Evolutionary conservation across 2,329 filamentous ascomycete species (phyloP), one percentile per base, ranked within the genome.

Genomic region (Colletotrichum spaethianum): DNA sequence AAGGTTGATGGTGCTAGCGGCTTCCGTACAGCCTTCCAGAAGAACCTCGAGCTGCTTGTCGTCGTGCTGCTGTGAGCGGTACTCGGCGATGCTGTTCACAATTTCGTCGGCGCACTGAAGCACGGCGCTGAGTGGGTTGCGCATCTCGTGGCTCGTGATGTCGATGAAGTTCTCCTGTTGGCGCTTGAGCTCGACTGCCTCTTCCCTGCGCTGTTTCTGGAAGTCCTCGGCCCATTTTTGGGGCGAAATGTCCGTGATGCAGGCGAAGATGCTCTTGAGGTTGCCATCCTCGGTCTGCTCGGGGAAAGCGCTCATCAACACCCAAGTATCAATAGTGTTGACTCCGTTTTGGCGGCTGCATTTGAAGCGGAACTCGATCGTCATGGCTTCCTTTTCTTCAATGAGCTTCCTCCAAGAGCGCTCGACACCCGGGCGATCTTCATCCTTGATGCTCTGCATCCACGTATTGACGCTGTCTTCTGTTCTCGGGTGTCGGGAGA

Each of bases 191-290:
- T 96, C 93, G 2, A 95, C 90, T 0, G 94, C 94, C 79, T 96
- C 94, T 77, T 95, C 90, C 77, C 93, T 92, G 70, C 93, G 91
- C 55, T 91, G 88, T 76, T 89, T 94, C 80, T 97, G 93, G 42
- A 94, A 90, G 57, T 92, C 91, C 80, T 97, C 94, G 1, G 94
- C 94, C 86, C 92, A 92, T 80, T 97, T 97, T 79, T 96, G 93
- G 65, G 93, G 90, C 23, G 93, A 94, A 74, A 97, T 97, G 77
- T 97, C 94, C 0, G 94, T 96, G 63, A 97, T 92, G 77, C 91
- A 93, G 63, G 93, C 93, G 76, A 95, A 95, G 3, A 95, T 92
- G 73, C 91, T 90, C 82, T 94, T 94, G 63, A 95, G 86, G 36
- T 85, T 83, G 4, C 92, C 93, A 36, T 89, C 83, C 1, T 85